A percentile compares a stretch with the other conserved stretches of the same genome.
phyloP scores from a whole-genome alignment of 257 asterid genomes.

The Hygrophila difformis region DNA sequence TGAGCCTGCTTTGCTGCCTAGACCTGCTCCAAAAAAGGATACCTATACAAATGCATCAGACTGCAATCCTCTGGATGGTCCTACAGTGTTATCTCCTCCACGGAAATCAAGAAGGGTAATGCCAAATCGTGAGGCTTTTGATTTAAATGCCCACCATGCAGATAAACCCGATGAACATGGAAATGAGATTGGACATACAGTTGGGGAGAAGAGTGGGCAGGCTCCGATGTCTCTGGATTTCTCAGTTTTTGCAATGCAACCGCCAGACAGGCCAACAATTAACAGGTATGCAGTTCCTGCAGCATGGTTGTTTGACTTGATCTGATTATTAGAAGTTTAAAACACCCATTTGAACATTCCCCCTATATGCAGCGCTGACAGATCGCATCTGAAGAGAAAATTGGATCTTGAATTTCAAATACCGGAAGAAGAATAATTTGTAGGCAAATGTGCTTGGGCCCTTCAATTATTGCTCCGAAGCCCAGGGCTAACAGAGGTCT shows the following conservation, averaged over 20 bases:
- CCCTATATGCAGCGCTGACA: slow-evolving; percentile 70
- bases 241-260: slow-evolving; percentile 68
- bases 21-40: slow-evolving; percentile 85
- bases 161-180: slow-evolving; percentile 49
- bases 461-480: too few relatives aligned
- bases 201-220: slow-evolving; percentile 61
- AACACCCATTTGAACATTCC: background rate
- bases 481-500: too few relatives aligned
- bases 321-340: background rate
- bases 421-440: slow-evolving; percentile 17
- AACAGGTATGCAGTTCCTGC: slow-evolving; percentile 45
- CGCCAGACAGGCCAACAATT: slow-evolving; percentile 89
- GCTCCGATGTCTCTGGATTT: slow-evolving; percentile 92
- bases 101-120: slow-evolving; percentile 92
- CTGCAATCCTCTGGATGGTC: slow-evolving; percentile 57
- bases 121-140: slow-evolving; percentile 79
- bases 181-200: slow-evolving; percentile 47
- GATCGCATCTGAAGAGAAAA: slow-evolving; percentile 89
- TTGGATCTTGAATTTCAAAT: slow-evolving; percentile 78
- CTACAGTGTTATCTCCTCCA: slow-evolving; percentile 89
- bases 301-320: background rate
- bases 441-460: slow-evolving; percentile 8
- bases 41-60: slow-evolving; percentile 48
- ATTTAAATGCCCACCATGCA: slow-evolving; percentile 36
- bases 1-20: slow-evolving; percentile 81